Conservation (phyloP, 768 basidiomycete genomes). For the Pleurotus giganteus region DNA sequence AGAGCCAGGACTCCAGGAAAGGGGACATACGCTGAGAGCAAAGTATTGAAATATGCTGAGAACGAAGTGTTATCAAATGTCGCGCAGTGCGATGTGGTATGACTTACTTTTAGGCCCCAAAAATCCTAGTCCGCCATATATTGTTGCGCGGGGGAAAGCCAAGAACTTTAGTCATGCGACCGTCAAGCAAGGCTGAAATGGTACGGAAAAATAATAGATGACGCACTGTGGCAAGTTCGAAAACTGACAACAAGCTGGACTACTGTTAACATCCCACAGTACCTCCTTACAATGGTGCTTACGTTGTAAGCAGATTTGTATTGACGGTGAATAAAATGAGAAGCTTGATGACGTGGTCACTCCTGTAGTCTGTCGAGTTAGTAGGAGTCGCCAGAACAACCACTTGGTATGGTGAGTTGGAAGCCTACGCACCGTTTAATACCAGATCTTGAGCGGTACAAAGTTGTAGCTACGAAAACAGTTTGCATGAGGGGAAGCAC, state of each 20-base stretch:
- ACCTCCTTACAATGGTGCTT: background rate
- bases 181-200: background rate
- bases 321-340: slow-evolving; percentile 10
- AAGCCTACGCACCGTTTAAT: background rate
- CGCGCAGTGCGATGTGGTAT: background rate
- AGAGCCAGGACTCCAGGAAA: background rate
- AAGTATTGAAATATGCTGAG: slow-evolving; percentile 1
- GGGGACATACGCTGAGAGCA: background rate
- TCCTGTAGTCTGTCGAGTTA: background rate
- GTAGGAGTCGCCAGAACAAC: background rate
- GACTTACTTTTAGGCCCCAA: slow-evolving; percentile 2
- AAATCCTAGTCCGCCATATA: slow-evolving; percentile 8
- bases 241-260: background rate
- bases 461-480: background rate
- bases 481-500: background rate
- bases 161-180: slow-evolving; percentile 4
- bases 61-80: background rate
- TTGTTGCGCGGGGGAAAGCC: slow-evolving; percentile 5
- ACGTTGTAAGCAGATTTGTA: slow-evolving; percentile 9
- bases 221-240: background rate
- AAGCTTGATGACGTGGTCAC: slow-evolving; percentile 8
- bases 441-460: slow-evolving; percentile 1
- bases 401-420: background rate
- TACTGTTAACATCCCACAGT: background rate
- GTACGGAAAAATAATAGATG: background rate